Evolutionary conservation across 2,329 filamentous ascomycete genomes (phyloP).

Genomic region (Beauveria brongniartii): DNA sequence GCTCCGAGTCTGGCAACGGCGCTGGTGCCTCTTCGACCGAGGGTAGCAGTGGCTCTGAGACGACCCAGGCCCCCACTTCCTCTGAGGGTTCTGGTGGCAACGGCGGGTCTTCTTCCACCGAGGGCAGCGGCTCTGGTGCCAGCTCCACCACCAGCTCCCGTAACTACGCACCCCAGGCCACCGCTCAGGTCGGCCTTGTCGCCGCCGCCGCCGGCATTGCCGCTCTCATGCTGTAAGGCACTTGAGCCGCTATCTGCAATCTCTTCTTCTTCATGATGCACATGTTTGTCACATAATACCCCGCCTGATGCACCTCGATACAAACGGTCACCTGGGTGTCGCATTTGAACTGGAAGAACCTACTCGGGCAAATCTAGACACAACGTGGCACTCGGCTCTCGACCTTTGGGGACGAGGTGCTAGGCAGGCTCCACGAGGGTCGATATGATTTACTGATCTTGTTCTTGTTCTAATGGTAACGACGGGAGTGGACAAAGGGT

Average conservation of each 20-base stretch:
- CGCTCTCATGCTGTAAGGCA: constrained; percentile 38
- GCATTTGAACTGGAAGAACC: constrained; percentile 6
- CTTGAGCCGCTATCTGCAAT: neutral
- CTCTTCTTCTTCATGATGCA: constrained; percentile 23
- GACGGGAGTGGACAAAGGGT: constrained; percentile 21
- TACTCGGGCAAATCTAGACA: neutral
- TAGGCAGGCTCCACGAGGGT: constrained; percentile 22
- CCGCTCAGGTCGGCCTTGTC: constrained; percentile 37
- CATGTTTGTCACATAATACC: constrained; percentile 37
- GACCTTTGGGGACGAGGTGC: constrained; percentile 21
- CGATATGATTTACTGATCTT: constrained; percentile 24
- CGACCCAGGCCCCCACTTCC: constrained; percentile 10
- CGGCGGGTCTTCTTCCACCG: constrained; percentile 9
- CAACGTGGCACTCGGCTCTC: constrained; percentile 15
- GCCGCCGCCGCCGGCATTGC: constrained; percentile 43
- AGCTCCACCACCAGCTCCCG: constrained; percentile 15
- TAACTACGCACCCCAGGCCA: constrained; percentile 23
- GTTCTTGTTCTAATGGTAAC: constrained; percentile 26
- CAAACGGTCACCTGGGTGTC: constrained; percentile 15
- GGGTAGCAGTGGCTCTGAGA: constrained; percentile 12
- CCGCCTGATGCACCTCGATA: constrained; percentile 23
- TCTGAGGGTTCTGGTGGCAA: constrained; percentile 12
- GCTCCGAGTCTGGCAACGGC: constrained; percentile 17
- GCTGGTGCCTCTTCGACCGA: constrained; percentile 13
- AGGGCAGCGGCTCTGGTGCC: constrained; percentile 15